phyloP scores from a whole-genome alignment of 2,329 filamentous ascomycete species.

The Penicillium sp. region DNA sequence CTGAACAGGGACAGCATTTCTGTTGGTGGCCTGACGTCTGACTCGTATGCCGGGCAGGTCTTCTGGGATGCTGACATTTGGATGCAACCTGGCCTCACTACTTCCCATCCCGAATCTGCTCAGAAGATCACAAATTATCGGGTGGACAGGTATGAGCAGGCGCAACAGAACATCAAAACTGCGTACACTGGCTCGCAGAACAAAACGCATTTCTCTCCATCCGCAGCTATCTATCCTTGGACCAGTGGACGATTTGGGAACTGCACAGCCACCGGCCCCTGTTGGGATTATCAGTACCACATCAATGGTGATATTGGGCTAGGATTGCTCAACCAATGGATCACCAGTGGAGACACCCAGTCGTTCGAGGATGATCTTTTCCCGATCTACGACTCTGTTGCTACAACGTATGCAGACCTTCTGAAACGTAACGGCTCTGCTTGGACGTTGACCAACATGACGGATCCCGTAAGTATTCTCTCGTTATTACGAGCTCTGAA shows the following conservation, averaged over 20 bases:
- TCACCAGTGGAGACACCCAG: constrained; percentile 57
- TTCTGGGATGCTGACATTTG: constrained; percentile 67
- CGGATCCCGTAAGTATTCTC: constrained; percentile 60
- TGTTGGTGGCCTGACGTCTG: constrained; percentile 65
- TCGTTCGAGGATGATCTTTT: constrained; percentile 57
- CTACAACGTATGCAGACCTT: constrained; percentile 60
- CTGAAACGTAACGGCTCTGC: constrained; percentile 58
- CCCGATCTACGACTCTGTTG: constrained; percentile 63
- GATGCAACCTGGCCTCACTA: constrained; percentile 66
- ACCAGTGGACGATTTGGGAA: constrained; percentile 66
- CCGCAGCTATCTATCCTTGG: constrained; percentile 65
- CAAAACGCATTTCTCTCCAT: constrained; percentile 54
- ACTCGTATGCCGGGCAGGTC: constrained; percentile 64
- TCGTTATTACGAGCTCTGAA: background rate
- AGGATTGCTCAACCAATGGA: constrained; percentile 59
- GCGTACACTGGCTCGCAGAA: constrained; percentile 59
- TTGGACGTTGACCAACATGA: constrained; percentile 61
- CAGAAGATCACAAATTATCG: constrained; percentile 65
- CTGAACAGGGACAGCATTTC: constrained; percentile 63
- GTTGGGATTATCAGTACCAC: constrained; percentile 71
- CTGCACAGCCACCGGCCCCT: constrained; percentile 62
- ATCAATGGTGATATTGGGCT: constrained; percentile 67
- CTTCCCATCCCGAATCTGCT: constrained; percentile 60
- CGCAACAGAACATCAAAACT: constrained; percentile 57
- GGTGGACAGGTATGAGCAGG: constrained; percentile 57